Conservation (phyloP, 2,329 filamentous ascomycete genomes). For the Xylariaceae sp. region DNA sequence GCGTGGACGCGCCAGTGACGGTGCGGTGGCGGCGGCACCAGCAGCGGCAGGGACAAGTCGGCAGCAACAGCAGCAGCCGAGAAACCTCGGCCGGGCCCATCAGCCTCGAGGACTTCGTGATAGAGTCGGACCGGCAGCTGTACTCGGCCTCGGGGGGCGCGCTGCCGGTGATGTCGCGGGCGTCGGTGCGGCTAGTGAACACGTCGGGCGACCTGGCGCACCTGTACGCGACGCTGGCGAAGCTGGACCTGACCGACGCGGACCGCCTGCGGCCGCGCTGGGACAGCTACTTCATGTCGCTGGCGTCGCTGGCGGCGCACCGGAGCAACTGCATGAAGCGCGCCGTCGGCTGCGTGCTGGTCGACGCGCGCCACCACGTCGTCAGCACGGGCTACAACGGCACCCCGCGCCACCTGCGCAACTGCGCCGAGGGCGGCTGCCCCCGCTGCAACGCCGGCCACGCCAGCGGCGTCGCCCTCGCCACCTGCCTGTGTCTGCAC, state of each 20-base stretch:
- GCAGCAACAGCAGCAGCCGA: neutral
- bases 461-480: conserved; percentile 70
- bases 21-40: conserved; percentile 82
- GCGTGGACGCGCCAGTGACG: conserved; percentile 85
- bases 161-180: conserved; percentile 76
- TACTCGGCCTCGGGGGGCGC: conserved; percentile 69
- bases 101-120: conserved; percentile 59
- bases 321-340: conserved; percentile 98
- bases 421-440: conserved; percentile 94
- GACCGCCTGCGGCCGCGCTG: conserved; percentile 84
- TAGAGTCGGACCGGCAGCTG: conserved; percentile 70
- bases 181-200: conserved; percentile 86
- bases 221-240: conserved; percentile 71
- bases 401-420: conserved; percentile 84
- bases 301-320: conserved; percentile 89
- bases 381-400: conserved; percentile 97
- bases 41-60: conserved; percentile 17
- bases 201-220: conserved; percentile 71
- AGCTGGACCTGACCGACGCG: conserved; percentile 75
- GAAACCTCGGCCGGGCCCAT: conserved; percentile 32
- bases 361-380: conserved; percentile 77
- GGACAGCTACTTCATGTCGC: conserved; percentile 98
- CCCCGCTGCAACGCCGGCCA: conserved; percentile 78
- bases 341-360: conserved; percentile 90
- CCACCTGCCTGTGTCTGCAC: conserved; percentile 94